Percentiles rank a stretch among this genome's conserved stretches.
Evolutionary conservation across 495 filamentous ascomycete species (phyloP).

Genomic region (Penicillium atrosanguineum): DNA sequence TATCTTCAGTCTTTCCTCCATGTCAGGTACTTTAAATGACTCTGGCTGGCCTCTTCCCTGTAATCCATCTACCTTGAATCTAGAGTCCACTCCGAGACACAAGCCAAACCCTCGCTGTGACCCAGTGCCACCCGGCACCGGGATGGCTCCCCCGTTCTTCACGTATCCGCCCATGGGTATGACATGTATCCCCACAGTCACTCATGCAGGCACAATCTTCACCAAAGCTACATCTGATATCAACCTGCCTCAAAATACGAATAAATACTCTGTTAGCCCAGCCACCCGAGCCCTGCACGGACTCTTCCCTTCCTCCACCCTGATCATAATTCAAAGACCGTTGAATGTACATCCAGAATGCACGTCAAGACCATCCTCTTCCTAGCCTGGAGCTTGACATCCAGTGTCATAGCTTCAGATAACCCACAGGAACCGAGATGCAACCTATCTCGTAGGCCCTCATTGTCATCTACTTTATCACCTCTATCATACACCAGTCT

Average conservation of each 20-base stretch:
- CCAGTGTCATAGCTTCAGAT: not conserved
- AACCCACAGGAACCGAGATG: not conserved
- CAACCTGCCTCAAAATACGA: not conserved
- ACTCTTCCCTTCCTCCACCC: not conserved
- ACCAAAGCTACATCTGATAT: too few species aligned
- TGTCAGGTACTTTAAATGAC: not conserved
- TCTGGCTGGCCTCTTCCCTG: too few species aligned
- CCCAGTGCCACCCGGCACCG: constrained; percentile 1
- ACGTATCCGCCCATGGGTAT: constrained; percentile 6
- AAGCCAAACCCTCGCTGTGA: constrained; percentile 7
- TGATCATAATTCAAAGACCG: not conserved
- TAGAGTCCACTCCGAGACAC: not conserved
- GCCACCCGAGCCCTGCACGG: not conserved
- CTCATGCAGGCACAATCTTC: not conserved
- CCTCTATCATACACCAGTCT: not conserved
- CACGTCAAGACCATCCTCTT: constrained; percentile 9
- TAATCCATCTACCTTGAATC: not conserved
- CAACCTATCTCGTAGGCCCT: not conserved
- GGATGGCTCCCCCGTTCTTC: not conserved
- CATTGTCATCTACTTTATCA: not conserved
- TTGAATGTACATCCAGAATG: constrained; percentile 6
- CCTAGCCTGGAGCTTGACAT: constrained; percentile 11
- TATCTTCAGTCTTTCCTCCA: not conserved
- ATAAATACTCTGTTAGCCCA: not conserved
- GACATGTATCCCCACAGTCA: constrained; percentile 1